Percentiles rank a stretch among this genome's conserved stretches.
Evolutionary conservation across 352 stramenopile genomes (phyloP).

Genomic region (Plasmopara halstedii): DNA sequence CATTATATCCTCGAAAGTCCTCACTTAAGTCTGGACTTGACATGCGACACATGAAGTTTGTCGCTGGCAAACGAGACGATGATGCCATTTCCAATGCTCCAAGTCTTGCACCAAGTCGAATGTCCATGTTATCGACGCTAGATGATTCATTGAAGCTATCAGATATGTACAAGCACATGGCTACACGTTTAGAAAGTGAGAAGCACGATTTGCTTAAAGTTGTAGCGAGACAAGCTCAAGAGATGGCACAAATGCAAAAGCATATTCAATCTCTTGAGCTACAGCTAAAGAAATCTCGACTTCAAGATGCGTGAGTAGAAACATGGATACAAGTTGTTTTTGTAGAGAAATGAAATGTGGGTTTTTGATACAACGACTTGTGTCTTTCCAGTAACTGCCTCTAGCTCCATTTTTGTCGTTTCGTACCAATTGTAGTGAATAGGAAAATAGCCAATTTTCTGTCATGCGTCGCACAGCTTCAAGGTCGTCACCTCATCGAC

Average conservation of each 20-base stretch:
- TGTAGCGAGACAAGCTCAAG: conserved; percentile 52
- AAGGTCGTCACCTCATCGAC: not conserved
- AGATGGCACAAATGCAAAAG: conserved; percentile 72
- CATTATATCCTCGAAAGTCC: conserved; percentile 12
- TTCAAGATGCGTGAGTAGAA: conserved; percentile 19
- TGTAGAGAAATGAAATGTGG: conserved; percentile 30
- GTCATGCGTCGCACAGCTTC: not conserved
- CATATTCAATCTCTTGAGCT: conserved; percentile 66
- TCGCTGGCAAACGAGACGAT: conserved; percentile 20
- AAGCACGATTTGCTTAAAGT: conserved; percentile 71
- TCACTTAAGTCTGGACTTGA: conserved; percentile 17
- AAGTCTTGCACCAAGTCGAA: conserved; percentile 24
- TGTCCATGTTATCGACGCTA: conserved; percentile 36
- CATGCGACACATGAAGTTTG: conserved; percentile 19
- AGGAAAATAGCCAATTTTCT: no score
- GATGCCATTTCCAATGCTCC: conserved; percentile 24
- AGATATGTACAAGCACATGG: conserved; percentile 83
- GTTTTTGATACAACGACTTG: conserved; percentile 18
- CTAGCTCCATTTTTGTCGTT: no score
- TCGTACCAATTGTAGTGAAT: no score
- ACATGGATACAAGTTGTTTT: conserved; percentile 1
- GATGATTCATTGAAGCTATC: conserved; percentile 59
- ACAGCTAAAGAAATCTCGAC: conserved; percentile 36
- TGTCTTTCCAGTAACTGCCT: not conserved
- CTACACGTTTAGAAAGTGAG: conserved; percentile 57